Evolutionary conservation across 208 protist genomes (phyloP), one percentile per base, ranked within the genome.

Genomic region (Acanthamoeba royreba): DNA sequence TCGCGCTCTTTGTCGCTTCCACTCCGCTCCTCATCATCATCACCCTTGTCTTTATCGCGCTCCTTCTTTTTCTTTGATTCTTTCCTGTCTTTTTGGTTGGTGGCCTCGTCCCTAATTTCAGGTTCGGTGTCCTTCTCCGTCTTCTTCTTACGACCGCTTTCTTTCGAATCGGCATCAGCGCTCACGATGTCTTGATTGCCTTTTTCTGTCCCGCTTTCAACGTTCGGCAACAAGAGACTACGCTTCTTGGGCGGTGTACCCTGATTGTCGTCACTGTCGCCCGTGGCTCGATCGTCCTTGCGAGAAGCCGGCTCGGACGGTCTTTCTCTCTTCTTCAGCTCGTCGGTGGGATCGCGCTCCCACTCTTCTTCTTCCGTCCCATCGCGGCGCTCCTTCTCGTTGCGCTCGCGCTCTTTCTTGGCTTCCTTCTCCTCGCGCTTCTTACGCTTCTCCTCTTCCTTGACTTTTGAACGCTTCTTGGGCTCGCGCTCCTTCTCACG

Each of bases 61-160:
- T 90, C 83, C n/a, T 90, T 90, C 49, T 90, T 90, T 25, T 90
- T 90, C 31, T 69, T 90, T 2, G 47, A 69, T 52, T 90, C 83
- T 90, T 90, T 90, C 49, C 83, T 90, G 53, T n/a, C 53, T 61
- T n/a, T 61, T 61, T n/a, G 19, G 22, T 61, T 61, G 19, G 19
- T 13, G 4, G 17, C 25, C 42, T 83, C 25, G 9, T 86, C 15
- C 74, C 28, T 33, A 42, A 8, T 0, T 4, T 38, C 35, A 38
- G 35, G 66, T 22, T 77, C 66, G 35, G 35, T 46, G 35, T 42
- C 69, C 40, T 79, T 79, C 38, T 79, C 69, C 38, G 42, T 79
- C 17, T 79, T 22, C 40, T 25, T 7, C 69, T 79, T 79, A n/a
- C n/a, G n/a, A n/a, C n/a, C n/a, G n/a, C n/a, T n/a, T n/a, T n/a